Evolutionary conservation across 139 green algal species (phyloP).

Genomic region (Coelastrella sp.): DNA sequence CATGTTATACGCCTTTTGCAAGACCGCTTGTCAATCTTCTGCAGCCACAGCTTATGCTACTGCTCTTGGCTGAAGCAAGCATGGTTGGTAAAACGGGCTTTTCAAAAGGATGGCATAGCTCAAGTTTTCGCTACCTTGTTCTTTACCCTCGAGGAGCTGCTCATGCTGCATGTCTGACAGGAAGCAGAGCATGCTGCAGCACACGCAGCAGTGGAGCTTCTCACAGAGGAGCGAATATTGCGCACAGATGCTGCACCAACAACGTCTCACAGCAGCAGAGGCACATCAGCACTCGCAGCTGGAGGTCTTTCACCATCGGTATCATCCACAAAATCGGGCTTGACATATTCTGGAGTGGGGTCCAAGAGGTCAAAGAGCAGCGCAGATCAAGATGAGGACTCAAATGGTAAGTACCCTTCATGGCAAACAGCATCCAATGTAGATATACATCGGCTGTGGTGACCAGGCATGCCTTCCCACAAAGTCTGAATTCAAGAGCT

Average conservation of each 20-base stretch:
- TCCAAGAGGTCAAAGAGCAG: slow-evolving; percentile 43
- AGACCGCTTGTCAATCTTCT: no score
- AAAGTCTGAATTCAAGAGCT: no score
- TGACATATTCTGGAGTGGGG: slow-evolving; percentile 2
- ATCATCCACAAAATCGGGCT: slow-evolving; percentile 16
- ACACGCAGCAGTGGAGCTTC: slow-evolving; percentile 28
- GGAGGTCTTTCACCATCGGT: slow-evolving; percentile 14
- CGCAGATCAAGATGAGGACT: slow-evolving; percentile 37
- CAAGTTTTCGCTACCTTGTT: no score
- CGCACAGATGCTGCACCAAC: neutral
- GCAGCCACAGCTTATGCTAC: no score
- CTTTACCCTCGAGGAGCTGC: neutral
- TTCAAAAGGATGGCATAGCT: no score
- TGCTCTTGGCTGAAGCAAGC: no score
- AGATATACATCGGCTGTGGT: no score
- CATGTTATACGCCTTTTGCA: no score
- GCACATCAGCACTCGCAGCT: slow-evolving; percentile 4
- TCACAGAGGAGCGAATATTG: slow-evolving; percentile 32
- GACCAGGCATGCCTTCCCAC: no score
- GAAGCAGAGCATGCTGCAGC: slow-evolving; percentile 48
- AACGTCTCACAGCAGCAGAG: slow-evolving; percentile 8
- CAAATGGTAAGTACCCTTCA: neutral
- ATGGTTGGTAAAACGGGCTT: no score
- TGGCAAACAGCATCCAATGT: no score
- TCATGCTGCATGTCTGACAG: slow-evolving; percentile 9